A percentile compares a stretch with the other conserved stretches of the same genome.
Evolutionary conservation across 2,329 filamentous ascomycete species (phyloP).

Genomic region (Dactylellina sp.): DNA sequence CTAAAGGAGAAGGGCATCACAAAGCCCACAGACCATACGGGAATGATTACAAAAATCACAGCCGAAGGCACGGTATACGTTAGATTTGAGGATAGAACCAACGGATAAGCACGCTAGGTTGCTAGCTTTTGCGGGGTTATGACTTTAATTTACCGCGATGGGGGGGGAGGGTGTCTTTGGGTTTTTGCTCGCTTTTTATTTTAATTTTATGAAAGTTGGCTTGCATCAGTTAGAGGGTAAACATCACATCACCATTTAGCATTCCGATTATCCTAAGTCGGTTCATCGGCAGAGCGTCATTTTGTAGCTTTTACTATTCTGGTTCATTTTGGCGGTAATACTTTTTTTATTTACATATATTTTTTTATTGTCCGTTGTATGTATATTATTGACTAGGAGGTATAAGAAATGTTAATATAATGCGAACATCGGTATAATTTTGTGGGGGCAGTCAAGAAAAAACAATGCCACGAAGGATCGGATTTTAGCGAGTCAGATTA

Average conservation of each 20-base stretch:
- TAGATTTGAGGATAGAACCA: conserved; percentile 32
- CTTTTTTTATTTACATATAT: too few relatives aligned
- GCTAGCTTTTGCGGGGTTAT: neutral
- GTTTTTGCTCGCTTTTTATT: too few relatives aligned
- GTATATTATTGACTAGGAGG: conserved; percentile 38
- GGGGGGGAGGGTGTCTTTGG: neutral
- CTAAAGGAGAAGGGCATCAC: conserved; percentile 49
- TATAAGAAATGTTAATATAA: conserved; percentile 33
- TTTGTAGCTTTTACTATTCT: conserved; percentile 12
- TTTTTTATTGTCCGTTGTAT: conserved; percentile 6
- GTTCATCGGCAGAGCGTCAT: neutral
- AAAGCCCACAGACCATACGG: conserved; percentile 44
- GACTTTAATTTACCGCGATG: neutral
- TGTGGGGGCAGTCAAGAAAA: neutral
- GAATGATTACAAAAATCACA: conserved; percentile 44
- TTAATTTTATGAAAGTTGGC: neutral
- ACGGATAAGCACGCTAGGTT: neutral
- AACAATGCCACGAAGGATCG: neutral
- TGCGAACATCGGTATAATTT: neutral
- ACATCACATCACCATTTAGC: neutral
- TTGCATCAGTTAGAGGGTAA: neutral
- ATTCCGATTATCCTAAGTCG: neutral
- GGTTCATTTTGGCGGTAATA: conserved; percentile 2
- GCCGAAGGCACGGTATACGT: conserved; percentile 47
- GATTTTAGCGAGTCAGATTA: conserved; percentile 43